Conservation (phyloP, 805 yeast species). For the Barnettozyma vustinii region DNA sequence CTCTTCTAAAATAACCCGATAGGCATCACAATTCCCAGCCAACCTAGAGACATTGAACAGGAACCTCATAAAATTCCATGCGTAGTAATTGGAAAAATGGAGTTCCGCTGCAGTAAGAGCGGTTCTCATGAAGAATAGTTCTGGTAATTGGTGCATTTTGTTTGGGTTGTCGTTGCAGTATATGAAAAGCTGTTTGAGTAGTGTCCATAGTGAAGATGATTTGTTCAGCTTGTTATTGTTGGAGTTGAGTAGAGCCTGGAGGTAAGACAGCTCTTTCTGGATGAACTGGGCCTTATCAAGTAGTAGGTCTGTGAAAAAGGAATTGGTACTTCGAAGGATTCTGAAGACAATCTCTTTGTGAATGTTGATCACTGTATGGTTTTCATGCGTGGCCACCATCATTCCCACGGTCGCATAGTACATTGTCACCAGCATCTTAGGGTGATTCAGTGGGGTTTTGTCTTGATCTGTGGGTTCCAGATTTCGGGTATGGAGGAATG, state of each 20-base stretch:
- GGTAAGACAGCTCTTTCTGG: slow-evolving; percentile 14
- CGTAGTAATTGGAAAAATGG: slow-evolving; percentile 34
- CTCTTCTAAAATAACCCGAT: neutral
- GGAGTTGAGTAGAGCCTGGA: slow-evolving; percentile 27
- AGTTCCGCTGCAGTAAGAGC: slow-evolving; percentile 26
- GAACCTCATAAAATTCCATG: slow-evolving; percentile 35
- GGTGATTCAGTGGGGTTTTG: neutral
- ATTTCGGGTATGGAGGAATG: neutral
- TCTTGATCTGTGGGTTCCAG: neutral
- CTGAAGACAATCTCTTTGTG: slow-evolving; percentile 25
- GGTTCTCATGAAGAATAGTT: slow-evolving; percentile 13
- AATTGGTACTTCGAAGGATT: slow-evolving; percentile 3
- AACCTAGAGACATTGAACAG: slow-evolving; percentile 21
- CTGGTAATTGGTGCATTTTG: neutral
- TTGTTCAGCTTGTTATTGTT: slow-evolving; percentile 31
- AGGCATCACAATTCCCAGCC: neutral
- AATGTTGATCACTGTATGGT: slow-evolving; percentile 28
- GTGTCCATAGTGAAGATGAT: slow-evolving; percentile 34
- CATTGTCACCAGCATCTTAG: slow-evolving; percentile 3
- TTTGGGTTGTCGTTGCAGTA: slow-evolving; percentile 1
- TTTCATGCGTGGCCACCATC: slow-evolving; percentile 32
- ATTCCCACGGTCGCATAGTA: slow-evolving; percentile 30
- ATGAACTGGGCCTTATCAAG: slow-evolving; percentile 13
- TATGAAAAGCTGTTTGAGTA: slow-evolving; percentile 27
- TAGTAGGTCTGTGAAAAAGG: neutral